Evolutionary conservation across 768 basidiomycete species (phyloP).

Genomic region (Terana coerulea): DNA sequence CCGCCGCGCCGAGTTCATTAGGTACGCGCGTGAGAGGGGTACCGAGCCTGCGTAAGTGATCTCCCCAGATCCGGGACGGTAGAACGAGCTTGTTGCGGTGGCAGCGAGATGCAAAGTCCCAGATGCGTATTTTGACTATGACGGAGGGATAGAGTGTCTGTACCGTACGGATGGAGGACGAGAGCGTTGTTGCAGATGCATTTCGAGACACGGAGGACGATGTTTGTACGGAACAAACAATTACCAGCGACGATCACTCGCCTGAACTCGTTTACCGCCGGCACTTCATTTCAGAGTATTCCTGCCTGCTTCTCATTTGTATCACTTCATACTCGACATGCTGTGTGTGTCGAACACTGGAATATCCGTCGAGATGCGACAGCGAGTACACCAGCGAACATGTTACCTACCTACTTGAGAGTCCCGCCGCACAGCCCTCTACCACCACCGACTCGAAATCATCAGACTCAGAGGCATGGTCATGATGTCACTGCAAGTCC

Average conservation of each 20-base stretch:
- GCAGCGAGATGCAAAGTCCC: not conserved
- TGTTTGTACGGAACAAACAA: slow-evolving; percentile 30
- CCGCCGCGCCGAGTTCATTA: slow-evolving; percentile 2
- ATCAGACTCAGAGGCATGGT: not conserved
- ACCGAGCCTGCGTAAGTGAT: slow-evolving; percentile 34
- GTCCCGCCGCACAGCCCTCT: not conserved
- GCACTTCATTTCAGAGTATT: too few relatives aligned
- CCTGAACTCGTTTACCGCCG: too few relatives aligned
- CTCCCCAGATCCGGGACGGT: slow-evolving; percentile 65
- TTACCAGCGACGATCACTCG: too few relatives aligned
- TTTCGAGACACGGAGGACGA: slow-evolving; percentile 24
- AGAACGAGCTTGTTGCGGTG: slow-evolving; percentile 56
- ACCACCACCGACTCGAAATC: not conserved
- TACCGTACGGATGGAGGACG: slow-evolving; percentile 18
- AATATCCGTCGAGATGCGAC: too few relatives aligned
- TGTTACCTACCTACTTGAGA: not conserved
- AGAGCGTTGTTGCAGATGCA: slow-evolving; percentile 18
- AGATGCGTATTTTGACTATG: not conserved
- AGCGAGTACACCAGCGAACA: not conserved
- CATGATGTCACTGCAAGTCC: not conserved
- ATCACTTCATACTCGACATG: too few relatives aligned
- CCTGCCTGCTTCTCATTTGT: too few relatives aligned
- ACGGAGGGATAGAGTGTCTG: slow-evolving; percentile 1
- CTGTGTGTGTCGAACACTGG: too few relatives aligned
- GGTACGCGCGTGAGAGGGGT: slow-evolving; percentile 17